phyloP scores from a whole-genome alignment of 1,139 yeast genomes.

The Hyphopichia fennica region DNA sequence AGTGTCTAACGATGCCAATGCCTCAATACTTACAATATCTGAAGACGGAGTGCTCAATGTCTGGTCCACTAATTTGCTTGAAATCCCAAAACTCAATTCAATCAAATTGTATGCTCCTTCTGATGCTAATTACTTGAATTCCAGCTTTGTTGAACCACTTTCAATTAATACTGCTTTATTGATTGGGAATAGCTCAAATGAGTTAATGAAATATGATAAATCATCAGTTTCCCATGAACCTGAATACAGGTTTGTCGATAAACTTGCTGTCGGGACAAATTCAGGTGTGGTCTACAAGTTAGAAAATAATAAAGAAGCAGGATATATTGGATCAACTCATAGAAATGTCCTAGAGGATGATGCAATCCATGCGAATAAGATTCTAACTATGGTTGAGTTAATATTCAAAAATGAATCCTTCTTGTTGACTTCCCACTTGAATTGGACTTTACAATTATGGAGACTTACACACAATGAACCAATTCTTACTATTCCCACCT shows the following conservation, averaged over 20 bases:
- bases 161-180: not conserved
- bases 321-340: constrained; percentile 26
- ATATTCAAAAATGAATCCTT: constrained; percentile 6
- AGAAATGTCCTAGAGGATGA: constrained; percentile 10
- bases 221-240: constrained; percentile 22
- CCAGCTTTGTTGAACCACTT: not conserved
- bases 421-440: constrained; percentile 25
- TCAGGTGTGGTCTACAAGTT: constrained; percentile 49
- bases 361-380: constrained; percentile 8
- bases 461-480: constrained; percentile 12
- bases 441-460: constrained; percentile 35
- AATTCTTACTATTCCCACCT: constrained; percentile 28
- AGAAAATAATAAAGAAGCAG: constrained; percentile 23
- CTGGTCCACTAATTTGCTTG: constrained; percentile 43
- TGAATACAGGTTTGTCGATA: constrained; percentile 24
- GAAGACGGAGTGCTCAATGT: constrained; percentile 35
- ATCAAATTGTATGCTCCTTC: constrained; percentile 12
- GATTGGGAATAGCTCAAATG: constrained; percentile 26
- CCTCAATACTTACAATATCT: constrained; percentile 32
- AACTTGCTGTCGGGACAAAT: constrained; percentile 45
- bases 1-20: constrained; percentile 21
- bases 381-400: constrained; percentile 10
- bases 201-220: constrained; percentile 37
- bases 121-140: not conserved
- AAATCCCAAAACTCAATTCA: constrained; percentile 27